These are phyloP conservation scores for Fusarium goolgardi DNA, from an alignment of 2,329 filamentous ascomycete genomes.

Conservation along the genomic window DNA sequence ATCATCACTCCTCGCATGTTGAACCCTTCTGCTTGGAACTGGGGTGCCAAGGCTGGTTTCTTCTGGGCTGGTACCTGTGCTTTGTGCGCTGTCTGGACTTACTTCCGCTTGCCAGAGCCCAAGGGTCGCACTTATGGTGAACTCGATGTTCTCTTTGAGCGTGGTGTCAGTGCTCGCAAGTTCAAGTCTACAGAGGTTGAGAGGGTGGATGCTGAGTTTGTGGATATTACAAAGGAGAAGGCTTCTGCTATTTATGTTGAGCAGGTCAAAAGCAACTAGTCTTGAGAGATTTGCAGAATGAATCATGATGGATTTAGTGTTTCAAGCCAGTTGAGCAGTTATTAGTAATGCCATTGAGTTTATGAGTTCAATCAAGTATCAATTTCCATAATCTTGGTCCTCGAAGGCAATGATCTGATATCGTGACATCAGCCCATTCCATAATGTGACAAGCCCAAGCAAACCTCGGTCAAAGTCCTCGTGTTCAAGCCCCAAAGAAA, in stretches of 20 bases:
- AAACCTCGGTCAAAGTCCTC: neutral
- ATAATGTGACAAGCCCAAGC: neutral
- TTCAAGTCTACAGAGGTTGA: constrained; percentile 52
- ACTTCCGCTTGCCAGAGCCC: constrained; percentile 66
- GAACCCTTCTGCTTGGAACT: constrained; percentile 59
- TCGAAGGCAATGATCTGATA: neutral
- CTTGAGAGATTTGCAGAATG: neutral
- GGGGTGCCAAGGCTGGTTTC: constrained; percentile 61
- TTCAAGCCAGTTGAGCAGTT: neutral
- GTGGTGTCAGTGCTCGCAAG: constrained; percentile 55
- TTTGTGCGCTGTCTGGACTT: constrained; percentile 61
- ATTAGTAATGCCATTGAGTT: neutral
- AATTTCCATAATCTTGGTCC: neutral
- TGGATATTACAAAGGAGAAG: constrained; percentile 40
- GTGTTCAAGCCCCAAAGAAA: neutral
- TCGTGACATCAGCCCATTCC: neutral
- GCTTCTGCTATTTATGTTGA: constrained; percentile 22
- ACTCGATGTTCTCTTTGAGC: constrained; percentile 66
- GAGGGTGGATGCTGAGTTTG: constrained; percentile 39
- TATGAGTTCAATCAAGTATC: neutral
- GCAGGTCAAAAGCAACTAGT: constrained; percentile 7
- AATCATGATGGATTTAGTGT: neutral
- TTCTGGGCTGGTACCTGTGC: constrained; percentile 60
- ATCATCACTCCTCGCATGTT: constrained; percentile 61
- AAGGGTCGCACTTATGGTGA: constrained; percentile 65